Base-by-base conservation (phyloP, 1,284 basidiomycete species). In the Bjerkandera adusta region DNA sequence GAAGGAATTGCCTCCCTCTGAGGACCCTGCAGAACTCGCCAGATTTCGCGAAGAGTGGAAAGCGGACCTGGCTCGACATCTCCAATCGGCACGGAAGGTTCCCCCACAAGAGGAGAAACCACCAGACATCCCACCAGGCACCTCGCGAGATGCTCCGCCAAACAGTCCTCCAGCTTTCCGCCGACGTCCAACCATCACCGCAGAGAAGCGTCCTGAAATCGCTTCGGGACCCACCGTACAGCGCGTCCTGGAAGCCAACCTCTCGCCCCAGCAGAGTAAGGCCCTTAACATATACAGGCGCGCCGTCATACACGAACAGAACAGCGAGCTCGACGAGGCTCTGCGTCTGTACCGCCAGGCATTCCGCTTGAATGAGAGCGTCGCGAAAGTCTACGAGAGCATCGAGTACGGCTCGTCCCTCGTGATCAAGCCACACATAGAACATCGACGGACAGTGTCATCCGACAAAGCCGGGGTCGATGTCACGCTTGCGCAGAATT, bases 11-110 rank as follows among this genome's bases (percentile, higher is more conserved):
- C 15, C 29, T 29, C 7, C 41, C 5, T 11, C n/a, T 34, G 41
- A 12, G 15, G 2, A 29, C 10, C 30, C 68, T 2, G 61, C 67
- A 3, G 82, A 85, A 54, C 77, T 92, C 48, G 78, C 72, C 10
- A 64, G 67, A 36, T 90, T 94, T 65, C 76, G 89, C 61, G 74
- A 80, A 48, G 76, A 80, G 68, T 94, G 89, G 89, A 76, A 75
- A 50, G 76, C 74, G 39, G 91, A 86, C 34, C 27, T 38, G 12
- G 18, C 36, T 24, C 11, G n/a, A 7, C 36, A 26, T 1, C 40
- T 7, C 11, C 40, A 25, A 5, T 27, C 20, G n/a, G n/a, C n/a
- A n/a, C n/a, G n/a, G n/a, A n/a, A n/a, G n/a, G n/a, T n/a, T n/a
- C n/a, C n/a, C n/a, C n/a, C n/a, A n/a, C n/a, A n/a, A n/a, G n/a